Base-by-base conservation (phyloP, 176 grass and related monocot genomes). In the Avena insularis region DNA sequence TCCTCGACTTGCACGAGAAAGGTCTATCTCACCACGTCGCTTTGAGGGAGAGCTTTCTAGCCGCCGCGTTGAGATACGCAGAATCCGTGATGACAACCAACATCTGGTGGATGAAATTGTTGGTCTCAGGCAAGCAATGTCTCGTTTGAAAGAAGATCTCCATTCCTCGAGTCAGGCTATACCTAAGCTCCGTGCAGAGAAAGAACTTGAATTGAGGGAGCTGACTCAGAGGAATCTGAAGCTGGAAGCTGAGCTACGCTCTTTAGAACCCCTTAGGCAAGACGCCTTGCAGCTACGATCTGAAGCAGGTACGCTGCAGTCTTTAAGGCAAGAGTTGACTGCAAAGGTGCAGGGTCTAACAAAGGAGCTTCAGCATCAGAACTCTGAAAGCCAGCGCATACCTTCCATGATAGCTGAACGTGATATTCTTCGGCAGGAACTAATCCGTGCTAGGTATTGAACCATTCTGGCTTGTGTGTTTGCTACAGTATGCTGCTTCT, bases 151-250 rank as follows among this genome's bases (percentile, higher is more conserved):
- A 67, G 84, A 89, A 73, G 89, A 91, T 63, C 84, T 94, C 56
- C 70, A 87, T 79, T 72, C 79, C 38, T 65, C 51, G 20, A 89
- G 89, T 79, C 92, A 91, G 81, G 84, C 78, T 49, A 84, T 94
- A 20, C 87, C 87, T 31, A 94, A 89, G 61, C 84, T 87, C 43
- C 87, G 89, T 56, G 81, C 87, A 85, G 87, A 94, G 60, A 94
- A 94, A 89, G 92, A 91, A 81, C 81, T 87, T 87, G 87, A 94
- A 77, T 86, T 21, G 4, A 94, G 89, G 78, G 84, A 89, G 19
- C 79, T 94, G 38, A 87, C 88, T 77, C 89, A 94, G 63, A 89
- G 77, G 77, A 83, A 89, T 76, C 84, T 94, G 84, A 91, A 87
- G 71, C 65, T 94, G 71, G 92, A 89, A 86, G 92, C 92, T 82